These are phyloP conservation scores for Coemansia sp. DNA, from an alignment of 371 early-diverging fungal genomes.

Conservation along the genomic window DNA sequence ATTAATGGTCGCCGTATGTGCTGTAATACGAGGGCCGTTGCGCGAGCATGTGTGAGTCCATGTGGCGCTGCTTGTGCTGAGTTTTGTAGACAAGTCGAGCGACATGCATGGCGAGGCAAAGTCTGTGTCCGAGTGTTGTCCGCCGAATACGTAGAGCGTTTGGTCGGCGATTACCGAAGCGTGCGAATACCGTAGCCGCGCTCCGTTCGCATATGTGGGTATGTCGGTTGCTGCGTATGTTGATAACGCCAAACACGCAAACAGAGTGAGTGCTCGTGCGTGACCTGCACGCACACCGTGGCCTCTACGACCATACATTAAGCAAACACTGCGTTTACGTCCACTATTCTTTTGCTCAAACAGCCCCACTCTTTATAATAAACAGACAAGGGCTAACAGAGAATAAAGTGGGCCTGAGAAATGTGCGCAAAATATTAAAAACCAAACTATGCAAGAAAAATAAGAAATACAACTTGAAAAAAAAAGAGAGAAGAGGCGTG, in stretches of 20 bases:
- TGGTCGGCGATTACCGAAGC: conserved; percentile 40
- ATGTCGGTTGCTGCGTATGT: not conserved
- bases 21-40: conserved; percentile 27
- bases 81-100: conserved; percentile 21
- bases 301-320: not conserved
- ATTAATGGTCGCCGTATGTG: conserved; percentile 31
- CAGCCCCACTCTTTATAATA: not conserved
- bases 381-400: not conserved
- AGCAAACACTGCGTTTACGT: not conserved
- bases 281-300: not conserved
- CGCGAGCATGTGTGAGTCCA: conserved; percentile 21
- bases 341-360: not conserved
- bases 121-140: conserved; percentile 17
- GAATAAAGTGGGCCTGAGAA: not conserved
- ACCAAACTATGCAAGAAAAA: not conserved
- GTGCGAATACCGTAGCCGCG: conserved; percentile 28
- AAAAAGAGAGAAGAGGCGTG: not conserved
- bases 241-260: not conserved
- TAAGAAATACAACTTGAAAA: not conserved
- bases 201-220: conserved; percentile 15
- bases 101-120: conserved; percentile 30
- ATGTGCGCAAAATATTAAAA: not conserved
- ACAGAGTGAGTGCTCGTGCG: not conserved
- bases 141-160: conserved; percentile 43
- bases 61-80: conserved; percentile 12